Evolutionary conservation across 371 early-diverging fungal species (phyloP).

Genomic region (Capillidium heterosporum): DNA sequence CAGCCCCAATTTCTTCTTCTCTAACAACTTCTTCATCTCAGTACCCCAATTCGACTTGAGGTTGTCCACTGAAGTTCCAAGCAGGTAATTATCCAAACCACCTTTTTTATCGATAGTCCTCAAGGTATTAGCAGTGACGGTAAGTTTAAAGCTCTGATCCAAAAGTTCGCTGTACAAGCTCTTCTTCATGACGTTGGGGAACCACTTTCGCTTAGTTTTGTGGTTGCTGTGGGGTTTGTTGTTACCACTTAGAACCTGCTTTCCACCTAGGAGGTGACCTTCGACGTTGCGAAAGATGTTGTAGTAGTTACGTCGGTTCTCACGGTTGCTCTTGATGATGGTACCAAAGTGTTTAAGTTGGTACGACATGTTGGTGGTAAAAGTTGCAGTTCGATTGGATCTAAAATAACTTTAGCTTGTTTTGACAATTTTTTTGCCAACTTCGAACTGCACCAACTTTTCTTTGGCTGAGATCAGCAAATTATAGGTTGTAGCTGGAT

Average conservation of each 20-base stretch:
- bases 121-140: conserved; percentile 47
- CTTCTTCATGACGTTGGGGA: conserved; percentile 60
- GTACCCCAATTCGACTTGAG: conserved; percentile 30
- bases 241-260: conserved; percentile 58
- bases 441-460: no score
- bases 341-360: conserved; percentile 6
- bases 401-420: no score
- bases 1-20: conserved; percentile 1
- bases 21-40: conserved; percentile 19
- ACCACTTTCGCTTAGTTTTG: conserved; percentile 63
- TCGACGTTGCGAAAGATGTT: conserved; percentile 14
- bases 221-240: conserved; percentile 58
- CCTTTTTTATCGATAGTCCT: conserved; percentile 77
- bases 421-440: no score
- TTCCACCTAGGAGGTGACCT: conserved; percentile 45
- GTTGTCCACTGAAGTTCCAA: conserved; percentile 45
- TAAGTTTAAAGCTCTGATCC: conserved; percentile 29
- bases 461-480: no score
- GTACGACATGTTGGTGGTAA: conserved; percentile 5
- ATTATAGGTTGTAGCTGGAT: no score
- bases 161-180: conserved; percentile 47
- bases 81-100: conserved; percentile 58
- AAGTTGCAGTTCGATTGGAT: no score
- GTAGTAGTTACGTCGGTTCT: conserved; percentile 4
- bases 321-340: conserved; percentile 2